Evolutionary conservation across 768 basidiomycete genomes (phyloP).

Genomic region (Calocera viscosa): DNA sequence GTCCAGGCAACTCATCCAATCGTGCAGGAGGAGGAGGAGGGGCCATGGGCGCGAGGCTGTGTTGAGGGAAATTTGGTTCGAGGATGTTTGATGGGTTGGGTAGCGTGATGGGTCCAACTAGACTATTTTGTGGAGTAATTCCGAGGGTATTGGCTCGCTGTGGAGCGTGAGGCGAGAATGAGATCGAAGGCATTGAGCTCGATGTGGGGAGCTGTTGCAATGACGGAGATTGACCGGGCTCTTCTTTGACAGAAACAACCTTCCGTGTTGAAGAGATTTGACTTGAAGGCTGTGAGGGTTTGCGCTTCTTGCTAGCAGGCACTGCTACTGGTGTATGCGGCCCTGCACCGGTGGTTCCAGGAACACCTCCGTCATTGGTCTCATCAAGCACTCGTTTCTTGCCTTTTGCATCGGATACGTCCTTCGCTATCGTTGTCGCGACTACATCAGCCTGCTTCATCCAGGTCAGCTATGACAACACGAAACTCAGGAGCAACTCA

Average conservation of each 20-base stretch:
- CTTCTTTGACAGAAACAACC: neutral
- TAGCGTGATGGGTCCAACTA: neutral
- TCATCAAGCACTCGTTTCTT: neutral
- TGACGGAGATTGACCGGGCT: neutral
- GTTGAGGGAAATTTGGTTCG: neutral
- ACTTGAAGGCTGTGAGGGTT: neutral
- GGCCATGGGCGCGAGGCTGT: neutral
- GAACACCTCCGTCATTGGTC: neutral
- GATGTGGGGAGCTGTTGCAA: neutral
- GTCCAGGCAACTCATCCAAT: neutral
- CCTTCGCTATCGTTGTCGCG: too few relatives aligned
- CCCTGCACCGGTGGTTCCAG: neutral
- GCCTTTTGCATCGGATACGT: neutral
- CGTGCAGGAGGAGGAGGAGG: neutral
- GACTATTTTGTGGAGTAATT: neutral
- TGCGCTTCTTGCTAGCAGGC: neutral
- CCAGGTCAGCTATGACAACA: slow-evolving; percentile 3
- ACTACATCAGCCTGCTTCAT: too few relatives aligned
- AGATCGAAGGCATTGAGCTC: neutral
- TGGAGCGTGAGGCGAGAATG: neutral
- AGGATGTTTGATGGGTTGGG: neutral
- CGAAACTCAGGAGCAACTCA: neutral
- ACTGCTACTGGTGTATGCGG: neutral
- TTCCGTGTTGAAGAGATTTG: neutral
- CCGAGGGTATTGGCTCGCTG: neutral